Base-by-base conservation (phyloP, 2,329 filamentous ascomycete genomes). In the Arthrobotrys sphaeroides region DNA sequence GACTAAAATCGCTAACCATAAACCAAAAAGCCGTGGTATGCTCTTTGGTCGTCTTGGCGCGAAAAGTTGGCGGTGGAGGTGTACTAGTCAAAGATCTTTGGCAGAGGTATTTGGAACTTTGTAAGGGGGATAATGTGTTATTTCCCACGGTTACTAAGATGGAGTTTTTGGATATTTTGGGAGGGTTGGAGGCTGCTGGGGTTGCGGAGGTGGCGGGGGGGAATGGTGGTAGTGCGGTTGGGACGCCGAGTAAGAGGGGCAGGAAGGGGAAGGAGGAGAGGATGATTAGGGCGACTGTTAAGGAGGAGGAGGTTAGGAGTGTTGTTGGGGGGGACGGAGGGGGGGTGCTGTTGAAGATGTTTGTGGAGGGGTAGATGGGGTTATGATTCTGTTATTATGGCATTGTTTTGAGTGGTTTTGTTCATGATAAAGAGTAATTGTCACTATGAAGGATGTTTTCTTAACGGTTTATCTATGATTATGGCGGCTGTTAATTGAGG, bases 1-100 rank as follows among this genome's bases (percentile, higher is more conserved):
- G 95, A 70, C 88, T 99, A 12, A 90, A 91, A 82, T 89, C 90
- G 3, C 88, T 99, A 68, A 99, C 98, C 81, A 86, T 99, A 1
- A 96, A 99, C 81, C 95, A 99, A 82, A 98, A 97, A 82, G 95
- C 94, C 2, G 93, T 94, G 0, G 86, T 99, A 7, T 99, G 95
- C 83, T 89, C 94, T 0, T 86, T 99, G 12, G 87, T 94, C 40
- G 92, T 93, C 1, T 88, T 95, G n/a, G 94, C 97, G 82, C 92
- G 91, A 79, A 75, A 69, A 22, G 89, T 89, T 77, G 90, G 81
- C 20, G 81, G 80, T 7, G 82, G 85, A 5, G 92, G 91, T 0
- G 94, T 94, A 0, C 96, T 91, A 0, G 87, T 97, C 81, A 96
- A 94, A 83, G 87, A 88, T 64, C 85, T 98, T 3, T 98, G 92